Evolutionary conservation across 1,139 yeast genomes (phyloP).

Genomic region (Tardiomyces depauwii): DNA sequence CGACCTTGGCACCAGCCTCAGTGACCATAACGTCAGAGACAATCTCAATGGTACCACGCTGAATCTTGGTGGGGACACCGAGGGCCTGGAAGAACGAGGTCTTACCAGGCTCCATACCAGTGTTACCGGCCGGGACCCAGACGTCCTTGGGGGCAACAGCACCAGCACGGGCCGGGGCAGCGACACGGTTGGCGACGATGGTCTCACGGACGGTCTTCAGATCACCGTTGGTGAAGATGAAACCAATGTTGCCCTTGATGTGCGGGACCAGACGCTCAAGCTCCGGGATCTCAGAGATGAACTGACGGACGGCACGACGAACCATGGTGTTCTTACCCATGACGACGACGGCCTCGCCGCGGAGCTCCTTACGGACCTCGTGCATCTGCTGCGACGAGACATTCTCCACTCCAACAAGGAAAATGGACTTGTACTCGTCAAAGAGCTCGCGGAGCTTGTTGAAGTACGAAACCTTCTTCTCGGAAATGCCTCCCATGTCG

Average conservation of each 20-base stretch:
- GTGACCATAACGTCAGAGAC: constrained; percentile 96
- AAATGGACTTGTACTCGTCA: constrained; percentile 95
- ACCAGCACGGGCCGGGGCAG: constrained; percentile 99
- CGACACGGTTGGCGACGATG: constrained; percentile 85
- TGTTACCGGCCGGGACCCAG: constrained; percentile 98
- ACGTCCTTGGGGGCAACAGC: constrained; percentile 98
- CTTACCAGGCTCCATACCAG: constrained; percentile 99
- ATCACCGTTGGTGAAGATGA: constrained; percentile 96
- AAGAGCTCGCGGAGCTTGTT: constrained; percentile 88
- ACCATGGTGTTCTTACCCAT: constrained; percentile 99
- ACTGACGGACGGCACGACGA: constrained; percentile 98
- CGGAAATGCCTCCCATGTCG: constrained; percentile 99
- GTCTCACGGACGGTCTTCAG: constrained; percentile 85
- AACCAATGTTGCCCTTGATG: constrained; percentile 98
- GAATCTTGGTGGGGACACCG: constrained; percentile 99
- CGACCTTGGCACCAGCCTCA: constrained; percentile 74
- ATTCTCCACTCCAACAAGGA: constrained; percentile 98
- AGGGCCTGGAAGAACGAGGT: constrained; percentile 99
- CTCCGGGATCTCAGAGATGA: constrained; percentile 89
- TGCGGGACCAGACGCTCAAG: constrained; percentile 89
- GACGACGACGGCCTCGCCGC: constrained; percentile 89
- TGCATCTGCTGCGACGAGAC: constrained; percentile 99
- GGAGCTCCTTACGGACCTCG: constrained; percentile 94
- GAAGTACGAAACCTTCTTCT: constrained; percentile 93
- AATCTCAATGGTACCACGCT: constrained; percentile 99